Base-by-base conservation (phyloP, 306 rosid genomes). In the Quercus cerris region DNA sequence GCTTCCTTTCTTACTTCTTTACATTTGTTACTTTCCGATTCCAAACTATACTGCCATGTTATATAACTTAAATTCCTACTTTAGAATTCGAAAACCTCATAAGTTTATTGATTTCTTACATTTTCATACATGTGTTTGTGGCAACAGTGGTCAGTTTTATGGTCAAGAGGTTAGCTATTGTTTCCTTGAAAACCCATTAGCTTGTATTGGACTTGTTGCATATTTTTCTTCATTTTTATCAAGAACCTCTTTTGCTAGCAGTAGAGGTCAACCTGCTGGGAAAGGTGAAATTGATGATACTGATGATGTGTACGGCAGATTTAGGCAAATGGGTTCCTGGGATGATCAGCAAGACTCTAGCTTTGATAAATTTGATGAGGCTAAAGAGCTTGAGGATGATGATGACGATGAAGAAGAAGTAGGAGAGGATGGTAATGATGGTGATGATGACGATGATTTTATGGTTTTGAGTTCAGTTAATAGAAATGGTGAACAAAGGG, bases 171-270 rank as follows among this genome's bases (percentile, higher is more conserved):
- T 77, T 51, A 54, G 78, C 25, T 70, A 6, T 66, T 59, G 52
- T 81, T 81, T 82, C n/a, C 72, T 10, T 59, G 78, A 30, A 27
- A 78, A 82, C 56, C 84, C 73, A 46, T 75, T 82, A 44, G 7
- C 76, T 7, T 62, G 5, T 54, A 30, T 57, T 70, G 77, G 75
- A 78, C 23, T 78, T 7, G 18, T 33, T 61, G 58, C 79, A 4
- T 74, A 17, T 80, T 81, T 71, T 71, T 87, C 90, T 27, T 82
- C 85, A 4, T 68, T 82, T 68, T 41, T 78, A 38, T 64, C 89
- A 52, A 87, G 46, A 75, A 81, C 46, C 69, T 64, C 78, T 58
- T 57, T 67, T 33, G 44, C 74, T 75, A 75, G 57, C 78, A 56
- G 58, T 68, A 70, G 71, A 76, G 69, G 35, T 78, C 71, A 25